Evolutionary conservation across 345 rosid genomes (phyloP), one percentile per base, ranked within the genome.

Genomic region (Gossypium australe): DNA sequence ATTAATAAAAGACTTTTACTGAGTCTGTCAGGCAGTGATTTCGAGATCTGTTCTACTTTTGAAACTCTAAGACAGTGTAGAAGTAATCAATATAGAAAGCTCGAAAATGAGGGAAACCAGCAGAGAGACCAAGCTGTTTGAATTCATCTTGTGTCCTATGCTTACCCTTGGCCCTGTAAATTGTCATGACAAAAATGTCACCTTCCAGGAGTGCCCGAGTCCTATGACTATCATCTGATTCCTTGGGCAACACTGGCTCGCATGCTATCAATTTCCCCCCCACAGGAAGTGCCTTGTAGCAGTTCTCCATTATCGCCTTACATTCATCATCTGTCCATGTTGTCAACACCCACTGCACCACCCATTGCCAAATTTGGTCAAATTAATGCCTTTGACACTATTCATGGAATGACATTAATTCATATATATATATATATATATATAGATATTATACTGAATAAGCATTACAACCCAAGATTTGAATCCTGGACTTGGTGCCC

Each of bases 251-350:
- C 71, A 92, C 86, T 0, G 97, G 91, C 80, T 92, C 97, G 8
- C 94, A 92, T 1, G 94, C 97, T 1, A 94, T 89, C 78, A 94
- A 72, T 78, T 90, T 94, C 41, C 97, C 98, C 58, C 94, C 97
- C 0, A 2, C 71, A 0, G 94, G 97, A 43, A 92, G 87, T 47
- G 94, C 87, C 68, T 94, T 87, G 85, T 77, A 92, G 76, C 98
- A 94, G 55, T 89, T 94, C 75, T 87, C 87, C 91, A 94, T 78
- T 58, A 94, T 89, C 81, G 63, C 47, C 86, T 87, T 92, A 85
- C 97, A 90, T 82, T 92, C 97, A 1, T 88, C 87, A 22, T 94
- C 94, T 10, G 91, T 85, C 92, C 91, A 94, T 13, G 92, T 89
- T 13, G 89, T 82, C 79, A 94, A 80, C 51, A 92, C 70, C 97